Evolutionary conservation across 1,284 basidiomycete genomes (phyloP).

Genomic region (Exobasidium cylindrosporum): DNA sequence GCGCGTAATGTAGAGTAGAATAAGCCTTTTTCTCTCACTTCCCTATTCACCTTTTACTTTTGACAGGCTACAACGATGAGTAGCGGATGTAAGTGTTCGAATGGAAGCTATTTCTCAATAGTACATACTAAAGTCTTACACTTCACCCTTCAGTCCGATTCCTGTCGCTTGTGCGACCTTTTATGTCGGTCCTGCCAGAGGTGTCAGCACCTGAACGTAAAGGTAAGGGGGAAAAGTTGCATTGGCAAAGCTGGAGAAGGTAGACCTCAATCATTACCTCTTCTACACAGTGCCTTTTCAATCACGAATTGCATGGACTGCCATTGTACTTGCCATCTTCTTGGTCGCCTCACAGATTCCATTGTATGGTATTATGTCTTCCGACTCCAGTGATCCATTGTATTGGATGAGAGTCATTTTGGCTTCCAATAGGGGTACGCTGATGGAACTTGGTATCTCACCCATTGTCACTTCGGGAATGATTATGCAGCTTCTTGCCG

Average conservation of each 20-base stretch:
- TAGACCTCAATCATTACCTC: neutral
- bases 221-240: conserved; percentile 24
- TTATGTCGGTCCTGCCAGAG: conserved; percentile 54
- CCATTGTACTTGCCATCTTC: conserved; percentile 54
- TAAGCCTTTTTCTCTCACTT: too few species aligned
- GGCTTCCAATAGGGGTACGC: conserved; percentile 93
- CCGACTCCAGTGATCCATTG: conserved; percentile 70
- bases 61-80: conserved; percentile 2
- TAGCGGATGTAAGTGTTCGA: conserved; percentile 11
- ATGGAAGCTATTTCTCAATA: neutral
- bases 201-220: conserved; percentile 54
- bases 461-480: conserved; percentile 93
- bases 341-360: conserved; percentile 54
- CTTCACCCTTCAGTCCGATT: conserved; percentile 42
- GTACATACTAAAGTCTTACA: neutral
- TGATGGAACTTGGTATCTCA: conserved; percentile 98
- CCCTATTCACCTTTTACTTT: neutral
- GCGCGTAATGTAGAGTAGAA: too few species aligned
- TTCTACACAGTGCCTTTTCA: conserved; percentile 47
- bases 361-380: conserved; percentile 54
- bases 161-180: conserved; percentile 54
- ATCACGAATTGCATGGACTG: conserved; percentile 53
- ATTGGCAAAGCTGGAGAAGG: neutral
- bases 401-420: conserved; percentile 99
- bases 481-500: conserved; percentile 99